phyloP scores from a whole-genome alignment of 2,329 filamentous ascomycete genomes.

The Ophiobolus disseminans region DNA sequence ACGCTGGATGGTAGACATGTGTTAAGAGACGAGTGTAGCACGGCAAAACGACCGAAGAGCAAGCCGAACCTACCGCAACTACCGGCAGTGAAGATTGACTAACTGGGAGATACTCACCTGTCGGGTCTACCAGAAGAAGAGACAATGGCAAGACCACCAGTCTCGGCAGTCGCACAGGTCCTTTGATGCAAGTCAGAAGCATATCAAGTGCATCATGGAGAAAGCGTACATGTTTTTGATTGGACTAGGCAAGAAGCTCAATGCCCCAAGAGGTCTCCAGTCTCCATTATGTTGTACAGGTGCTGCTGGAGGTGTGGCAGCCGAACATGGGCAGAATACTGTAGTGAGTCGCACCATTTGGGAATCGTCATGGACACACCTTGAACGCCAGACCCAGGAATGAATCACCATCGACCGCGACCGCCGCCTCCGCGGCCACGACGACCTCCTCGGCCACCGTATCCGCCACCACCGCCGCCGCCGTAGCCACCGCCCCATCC shows the following conservation, averaged over 20 bases:
- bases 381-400: slow-evolving; percentile 40
- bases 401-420: slow-evolving; percentile 36
- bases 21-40: too few relatives aligned
- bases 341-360: slow-evolving; percentile 42
- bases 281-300: slow-evolving; percentile 35
- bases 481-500: slow-evolving; percentile 31
- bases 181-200: slow-evolving; percentile 43
- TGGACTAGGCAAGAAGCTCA: slow-evolving; percentile 35
- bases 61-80: too few relatives aligned
- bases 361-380: slow-evolving; percentile 46
- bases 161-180: slow-evolving; percentile 20
- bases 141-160: not conserved
- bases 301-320: slow-evolving; percentile 22
- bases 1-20: too few relatives aligned
- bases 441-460: slow-evolving; percentile 34
- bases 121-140: not conserved
- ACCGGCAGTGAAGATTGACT: not conserved
- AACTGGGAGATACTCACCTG: not conserved
- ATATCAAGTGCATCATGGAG: slow-evolving; percentile 35
- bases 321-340: slow-evolving; percentile 32
- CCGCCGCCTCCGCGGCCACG: slow-evolving; percentile 29
- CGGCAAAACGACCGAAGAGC: too few relatives aligned
- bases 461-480: slow-evolving; percentile 29
- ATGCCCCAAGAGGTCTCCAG: slow-evolving; percentile 17
- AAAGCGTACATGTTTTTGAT: slow-evolving; percentile 45